A percentile compares a stretch with the other conserved stretches of the same genome.
phyloP scores from a whole-genome alignment of 2,329 filamentous ascomycete species.

The Gremmenia infestans region DNA sequence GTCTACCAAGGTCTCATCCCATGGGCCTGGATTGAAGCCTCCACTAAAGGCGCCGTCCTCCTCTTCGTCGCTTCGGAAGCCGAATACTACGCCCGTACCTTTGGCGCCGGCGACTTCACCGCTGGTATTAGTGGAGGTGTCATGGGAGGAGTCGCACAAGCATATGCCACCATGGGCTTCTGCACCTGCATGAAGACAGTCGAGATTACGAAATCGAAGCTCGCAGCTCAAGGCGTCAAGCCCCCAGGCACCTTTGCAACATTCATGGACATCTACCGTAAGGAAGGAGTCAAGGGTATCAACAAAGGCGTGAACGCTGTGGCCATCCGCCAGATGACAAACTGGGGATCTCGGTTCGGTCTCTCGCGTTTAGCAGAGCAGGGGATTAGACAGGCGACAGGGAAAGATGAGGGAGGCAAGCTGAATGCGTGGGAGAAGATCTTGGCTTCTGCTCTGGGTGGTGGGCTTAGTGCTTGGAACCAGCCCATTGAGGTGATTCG shows the following conservation, averaged over 20 bases:
- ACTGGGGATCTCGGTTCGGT: slow-evolving; percentile 97
- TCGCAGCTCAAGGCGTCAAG: slow-evolving; percentile 75
- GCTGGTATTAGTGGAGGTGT: slow-evolving; percentile 89
- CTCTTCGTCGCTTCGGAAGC: slow-evolving; percentile 98
- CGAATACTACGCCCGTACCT: slow-evolving; percentile 84
- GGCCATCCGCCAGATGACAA: slow-evolving; percentile 97
- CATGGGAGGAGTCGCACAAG: slow-evolving; percentile 90
- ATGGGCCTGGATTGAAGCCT: slow-evolving; percentile 99
- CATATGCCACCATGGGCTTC: slow-evolving; percentile 99
- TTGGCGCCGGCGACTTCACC: slow-evolving; percentile 81
- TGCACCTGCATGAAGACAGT: slow-evolving; percentile 99
- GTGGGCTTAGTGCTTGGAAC: slow-evolving; percentile 96
- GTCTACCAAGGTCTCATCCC: slow-evolving; percentile 99
- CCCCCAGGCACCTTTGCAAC: slow-evolving; percentile 88
- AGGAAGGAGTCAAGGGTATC: slow-evolving; percentile 90
- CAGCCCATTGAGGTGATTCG: slow-evolving; percentile 99
- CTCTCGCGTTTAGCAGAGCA: slow-evolving; percentile 87
- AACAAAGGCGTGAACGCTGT: slow-evolving; percentile 99
- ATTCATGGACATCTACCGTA: slow-evolving; percentile 95
- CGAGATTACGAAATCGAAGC: slow-evolving; percentile 98
- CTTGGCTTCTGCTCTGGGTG: slow-evolving; percentile 76
- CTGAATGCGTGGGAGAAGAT: slow-evolving; percentile 83
- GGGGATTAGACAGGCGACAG: slow-evolving; percentile 71
- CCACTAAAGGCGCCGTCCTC: slow-evolving; percentile 97
- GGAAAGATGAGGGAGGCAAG: slow-evolving; percentile 76